Percentiles rank a stretch among this genome's conserved stretches.
Conservation (phyloP, 495 filamentous ascomycete species). For the Daldinia childiae region DNA sequence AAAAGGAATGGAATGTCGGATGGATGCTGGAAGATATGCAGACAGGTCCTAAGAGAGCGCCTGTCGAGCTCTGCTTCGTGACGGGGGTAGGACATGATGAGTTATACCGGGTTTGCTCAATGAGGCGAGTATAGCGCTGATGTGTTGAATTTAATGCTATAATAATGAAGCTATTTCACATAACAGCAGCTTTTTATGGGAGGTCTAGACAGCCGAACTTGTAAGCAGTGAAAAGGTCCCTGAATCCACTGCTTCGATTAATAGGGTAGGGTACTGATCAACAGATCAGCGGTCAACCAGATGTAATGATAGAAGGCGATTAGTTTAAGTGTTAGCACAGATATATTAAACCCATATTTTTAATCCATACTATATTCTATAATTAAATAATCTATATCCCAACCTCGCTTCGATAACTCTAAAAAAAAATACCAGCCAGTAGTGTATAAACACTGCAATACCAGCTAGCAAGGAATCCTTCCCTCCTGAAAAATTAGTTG, state of each 20-base stretch:
- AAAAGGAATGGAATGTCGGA: not conserved
- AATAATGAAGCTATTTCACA: not conserved
- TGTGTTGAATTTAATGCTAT: not conserved
- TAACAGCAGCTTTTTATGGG: too few species aligned
- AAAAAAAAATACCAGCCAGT: too few species aligned
- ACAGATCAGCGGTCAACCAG: not conserved
- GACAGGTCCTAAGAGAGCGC: not conserved
- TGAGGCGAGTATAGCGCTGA: too few species aligned
- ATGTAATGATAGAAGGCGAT: not conserved
- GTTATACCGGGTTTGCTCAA: not conserved
- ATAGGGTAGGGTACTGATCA: not conserved
- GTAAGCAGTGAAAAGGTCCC: not conserved
- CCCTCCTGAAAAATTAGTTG: not conserved
- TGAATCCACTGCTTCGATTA: not conserved
- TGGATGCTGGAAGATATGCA: not conserved
- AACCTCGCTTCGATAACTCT: too few species aligned
- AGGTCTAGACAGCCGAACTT: too few species aligned
- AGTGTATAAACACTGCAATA: too few species aligned
- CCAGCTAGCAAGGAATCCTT: not conserved
- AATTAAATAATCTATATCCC: too few species aligned
- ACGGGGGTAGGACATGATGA: not conserved
- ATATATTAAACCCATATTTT: not conserved
- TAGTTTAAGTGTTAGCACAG: not conserved
- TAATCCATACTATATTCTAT: too few species aligned
- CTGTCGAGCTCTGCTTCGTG: not conserved